A percentile compares a stretch with the other conserved stretches of the same genome.
phyloP scores from a whole-genome alignment of 495 filamentous ascomycete species.

The Pseudevernia furfuracea region DNA sequence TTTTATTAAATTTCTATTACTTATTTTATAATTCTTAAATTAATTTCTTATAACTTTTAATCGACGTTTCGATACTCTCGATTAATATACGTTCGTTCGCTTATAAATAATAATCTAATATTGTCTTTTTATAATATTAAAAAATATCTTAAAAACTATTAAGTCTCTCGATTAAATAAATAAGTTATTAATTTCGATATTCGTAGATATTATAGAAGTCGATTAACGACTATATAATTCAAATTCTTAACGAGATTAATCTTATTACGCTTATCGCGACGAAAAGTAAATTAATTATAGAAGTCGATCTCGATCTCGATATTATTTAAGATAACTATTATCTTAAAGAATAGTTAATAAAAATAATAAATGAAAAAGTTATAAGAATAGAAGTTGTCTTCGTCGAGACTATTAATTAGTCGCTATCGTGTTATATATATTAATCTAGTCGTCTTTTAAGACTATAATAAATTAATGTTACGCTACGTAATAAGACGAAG shows the following conservation, averaged over 20 bases:
- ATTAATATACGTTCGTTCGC: constrained; percentile 25
- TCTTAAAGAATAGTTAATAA: no score
- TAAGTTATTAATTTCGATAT: constrained; percentile 20
- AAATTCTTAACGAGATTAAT: constrained; percentile 30
- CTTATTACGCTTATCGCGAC: constrained; percentile 29
- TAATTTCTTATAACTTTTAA: constrained; percentile 26
- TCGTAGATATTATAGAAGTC: constrained; percentile 30
- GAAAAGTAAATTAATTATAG: constrained; percentile 30
- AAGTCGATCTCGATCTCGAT: no score
- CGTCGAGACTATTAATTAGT: no score
- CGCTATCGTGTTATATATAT: no score
- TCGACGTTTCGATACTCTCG: constrained; percentile 23
- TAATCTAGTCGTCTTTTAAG: no score
- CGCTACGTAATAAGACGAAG: no score
- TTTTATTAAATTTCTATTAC: constrained; percentile 17
- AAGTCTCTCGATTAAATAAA: constrained; percentile 20
- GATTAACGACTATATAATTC: constrained; percentile 28
- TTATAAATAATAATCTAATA: constrained; percentile 20
- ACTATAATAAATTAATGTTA: no score
- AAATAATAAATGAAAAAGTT: no score
- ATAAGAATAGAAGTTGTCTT: no score
- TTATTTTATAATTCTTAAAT: constrained; percentile 31
- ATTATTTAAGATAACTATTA: no score
- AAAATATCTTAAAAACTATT: constrained; percentile 22
- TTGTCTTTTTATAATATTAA: constrained; percentile 18